These are phyloP conservation scores for Dactylellina haptotyla DNA, from an alignment of 2,329 filamentous ascomycete species.

Conservation along the genomic window DNA sequence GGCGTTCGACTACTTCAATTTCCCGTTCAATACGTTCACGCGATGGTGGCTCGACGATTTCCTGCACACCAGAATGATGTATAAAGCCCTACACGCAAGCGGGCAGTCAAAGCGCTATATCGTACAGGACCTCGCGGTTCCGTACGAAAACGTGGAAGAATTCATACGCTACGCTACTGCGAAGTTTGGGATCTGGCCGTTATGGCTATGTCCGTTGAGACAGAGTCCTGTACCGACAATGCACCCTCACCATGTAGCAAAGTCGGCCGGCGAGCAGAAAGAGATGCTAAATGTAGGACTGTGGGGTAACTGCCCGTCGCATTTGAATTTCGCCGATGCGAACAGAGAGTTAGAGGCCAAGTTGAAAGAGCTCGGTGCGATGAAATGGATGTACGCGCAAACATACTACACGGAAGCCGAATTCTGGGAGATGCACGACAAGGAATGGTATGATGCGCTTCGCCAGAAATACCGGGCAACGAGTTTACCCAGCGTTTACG, in stretches of 20 bases:
- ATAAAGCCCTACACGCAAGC: slow-evolving; percentile 72
- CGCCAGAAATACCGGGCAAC: slow-evolving; percentile 70
- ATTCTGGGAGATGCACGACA: slow-evolving; percentile 74
- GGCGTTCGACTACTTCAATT: slow-evolving; percentile 72
- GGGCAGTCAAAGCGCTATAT: slow-evolving; percentile 65
- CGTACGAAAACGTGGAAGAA: slow-evolving; percentile 43
- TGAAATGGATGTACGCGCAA: slow-evolving; percentile 77
- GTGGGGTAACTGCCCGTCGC: slow-evolving; percentile 67
- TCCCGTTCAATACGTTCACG: slow-evolving; percentile 73
- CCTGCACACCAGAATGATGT: slow-evolving; percentile 74
- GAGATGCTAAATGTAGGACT: slow-evolving; percentile 72
- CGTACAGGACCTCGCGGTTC: slow-evolving; percentile 54
- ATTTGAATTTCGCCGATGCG: slow-evolving; percentile 64
- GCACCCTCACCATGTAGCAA: slow-evolving; percentile 32
- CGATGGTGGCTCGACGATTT: slow-evolving; percentile 70
- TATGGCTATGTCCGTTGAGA: slow-evolving; percentile 70
- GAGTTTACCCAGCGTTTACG: slow-evolving; percentile 72
- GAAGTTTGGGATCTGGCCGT: slow-evolving; percentile 65
- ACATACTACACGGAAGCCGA: slow-evolving; percentile 74
- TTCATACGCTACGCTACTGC: slow-evolving; percentile 63
- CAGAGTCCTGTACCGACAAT: slow-evolving; percentile 62
- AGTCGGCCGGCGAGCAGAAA: slow-evolving; percentile 55
- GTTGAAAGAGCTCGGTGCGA: slow-evolving; percentile 70
- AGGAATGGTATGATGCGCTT: slow-evolving; percentile 69
- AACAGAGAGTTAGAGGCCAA: slow-evolving; percentile 72